A percentile compares a stretch with the other conserved stretches of the same genome.
Conservation (phyloP, 2,329 filamentous ascomycete genomes). For the Fusarium stilboides region DNA sequence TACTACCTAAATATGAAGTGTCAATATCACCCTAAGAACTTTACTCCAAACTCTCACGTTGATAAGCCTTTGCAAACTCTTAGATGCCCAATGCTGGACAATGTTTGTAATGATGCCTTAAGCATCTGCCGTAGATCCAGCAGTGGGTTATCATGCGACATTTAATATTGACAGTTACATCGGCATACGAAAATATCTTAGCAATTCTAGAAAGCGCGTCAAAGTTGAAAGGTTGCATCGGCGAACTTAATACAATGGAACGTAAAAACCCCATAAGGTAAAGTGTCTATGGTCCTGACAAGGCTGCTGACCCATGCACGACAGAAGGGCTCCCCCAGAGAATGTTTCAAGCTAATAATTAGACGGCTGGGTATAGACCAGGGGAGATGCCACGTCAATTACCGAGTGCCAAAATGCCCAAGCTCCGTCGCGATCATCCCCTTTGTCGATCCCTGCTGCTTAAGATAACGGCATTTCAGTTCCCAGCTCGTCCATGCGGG, state of each 20-base stretch:
- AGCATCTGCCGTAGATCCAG: background rate
- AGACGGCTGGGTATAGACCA: background rate
- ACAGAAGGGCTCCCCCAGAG: slow-evolving; percentile 7
- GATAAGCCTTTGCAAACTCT: too few relatives aligned
- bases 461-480: background rate
- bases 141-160: background rate
- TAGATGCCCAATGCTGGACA: too few relatives aligned
- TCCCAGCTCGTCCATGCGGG: background rate
- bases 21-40: background rate
- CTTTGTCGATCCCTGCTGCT: slow-evolving; percentile 3
- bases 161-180: background rate
- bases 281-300: background rate
- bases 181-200: background rate
- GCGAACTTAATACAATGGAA: background rate
- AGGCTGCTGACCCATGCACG: background rate
- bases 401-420: background rate
- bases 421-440: background rate
- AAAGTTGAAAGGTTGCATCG: background rate
- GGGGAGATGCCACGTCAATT: background rate
- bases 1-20: background rate
- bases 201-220: background rate
- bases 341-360: slow-evolving; percentile 11
- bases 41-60: background rate
- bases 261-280: background rate
- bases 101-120: background rate